A percentile compares a stretch with the other conserved stretches of the same genome.
Conservation (phyloP, 2,329 filamentous ascomycete genomes). For the Zymoseptoria pseudotritici region DNA sequence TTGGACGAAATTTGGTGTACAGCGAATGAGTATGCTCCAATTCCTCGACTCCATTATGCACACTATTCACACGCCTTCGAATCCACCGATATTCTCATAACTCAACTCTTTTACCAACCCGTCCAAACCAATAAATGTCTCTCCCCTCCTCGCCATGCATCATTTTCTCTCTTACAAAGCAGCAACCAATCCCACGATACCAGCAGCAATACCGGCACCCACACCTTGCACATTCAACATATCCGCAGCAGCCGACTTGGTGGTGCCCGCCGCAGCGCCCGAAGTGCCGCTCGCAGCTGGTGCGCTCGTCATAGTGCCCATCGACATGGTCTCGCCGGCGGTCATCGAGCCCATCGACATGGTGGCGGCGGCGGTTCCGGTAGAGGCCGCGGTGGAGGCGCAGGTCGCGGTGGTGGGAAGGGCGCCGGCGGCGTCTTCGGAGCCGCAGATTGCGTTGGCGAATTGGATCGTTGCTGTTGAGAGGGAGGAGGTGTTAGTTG, state of each 20-base stretch:
- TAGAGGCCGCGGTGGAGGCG: constrained; percentile 6
- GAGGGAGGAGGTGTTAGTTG: not conserved
- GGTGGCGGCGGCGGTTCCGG: not conserved
- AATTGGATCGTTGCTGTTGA: constrained; percentile 22
- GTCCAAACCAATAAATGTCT: not conserved
- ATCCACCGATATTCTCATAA: not conserved
- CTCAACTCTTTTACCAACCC: not conserved
- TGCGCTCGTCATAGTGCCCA: not conserved
- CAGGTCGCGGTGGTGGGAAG: constrained; percentile 36
- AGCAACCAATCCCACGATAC: not conserved
- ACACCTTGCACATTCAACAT: not conserved
- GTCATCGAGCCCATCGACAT: not conserved
- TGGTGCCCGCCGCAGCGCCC: not conserved
- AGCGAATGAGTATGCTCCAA: not conserved
- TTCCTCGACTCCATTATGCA: not conserved
- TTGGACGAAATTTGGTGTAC: not conserved
- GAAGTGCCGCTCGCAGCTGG: not conserved
- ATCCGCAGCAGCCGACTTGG: not conserved
- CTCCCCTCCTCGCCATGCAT: not conserved
- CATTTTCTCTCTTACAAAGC: not conserved
- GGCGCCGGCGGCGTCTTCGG: constrained; percentile 25
- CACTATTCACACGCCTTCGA: not conserved
- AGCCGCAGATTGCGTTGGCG: constrained; percentile 33
- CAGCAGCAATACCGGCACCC: not conserved
- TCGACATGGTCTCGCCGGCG: not conserved